Conservation (phyloP, 1,284 basidiomycete genomes). For the Gymnopus androsaceus region DNA sequence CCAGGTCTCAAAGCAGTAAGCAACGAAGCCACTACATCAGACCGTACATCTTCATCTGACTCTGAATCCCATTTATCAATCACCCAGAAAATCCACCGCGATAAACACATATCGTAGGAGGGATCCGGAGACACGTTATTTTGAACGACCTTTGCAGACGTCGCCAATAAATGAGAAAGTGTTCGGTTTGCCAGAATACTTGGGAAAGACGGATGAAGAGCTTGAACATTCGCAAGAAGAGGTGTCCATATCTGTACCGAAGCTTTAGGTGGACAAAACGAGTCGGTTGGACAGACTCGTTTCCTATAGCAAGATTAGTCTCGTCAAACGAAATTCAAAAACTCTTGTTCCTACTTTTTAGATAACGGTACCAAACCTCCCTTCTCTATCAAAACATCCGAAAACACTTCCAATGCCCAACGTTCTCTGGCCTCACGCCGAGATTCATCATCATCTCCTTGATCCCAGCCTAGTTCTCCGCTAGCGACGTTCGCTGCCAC, state of each 20-base stretch:
- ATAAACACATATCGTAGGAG: conserved; percentile 49
- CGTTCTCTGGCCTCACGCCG: conserved; percentile 51
- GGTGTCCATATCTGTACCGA: conserved; percentile 72
- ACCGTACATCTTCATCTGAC: conserved; percentile 39
- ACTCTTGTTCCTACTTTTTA: conserved; percentile 58
- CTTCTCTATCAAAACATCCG: conserved; percentile 60
- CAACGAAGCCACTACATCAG: conserved; percentile 46
- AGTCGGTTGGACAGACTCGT: conserved; percentile 47
- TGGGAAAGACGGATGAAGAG: conserved; percentile 57
- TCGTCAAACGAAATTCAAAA: background rate
- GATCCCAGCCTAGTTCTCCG: conserved; percentile 47
- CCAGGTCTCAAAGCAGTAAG: conserved; percentile 50
- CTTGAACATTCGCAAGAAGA: conserved; percentile 63
- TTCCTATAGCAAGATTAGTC: conserved; percentile 49
- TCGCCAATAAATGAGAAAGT: conserved; percentile 40
- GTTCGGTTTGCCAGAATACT: conserved; percentile 54
- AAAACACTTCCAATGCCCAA: conserved; percentile 71
- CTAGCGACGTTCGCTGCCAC: conserved; percentile 53
- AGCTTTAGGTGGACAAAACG: conserved; percentile 51
- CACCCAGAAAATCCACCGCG: conserved; percentile 69
- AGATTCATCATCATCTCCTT: conserved; percentile 31
- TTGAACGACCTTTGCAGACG: background rate
- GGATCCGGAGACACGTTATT: background rate
- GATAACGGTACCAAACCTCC: conserved; percentile 77
- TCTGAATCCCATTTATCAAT: conserved; percentile 40